Percentiles rank a stretch among this genome's conserved stretches.
Evolutionary conservation across 805 yeast genomes (phyloP).

Genomic region (Dipodascus geniculatus): DNA sequence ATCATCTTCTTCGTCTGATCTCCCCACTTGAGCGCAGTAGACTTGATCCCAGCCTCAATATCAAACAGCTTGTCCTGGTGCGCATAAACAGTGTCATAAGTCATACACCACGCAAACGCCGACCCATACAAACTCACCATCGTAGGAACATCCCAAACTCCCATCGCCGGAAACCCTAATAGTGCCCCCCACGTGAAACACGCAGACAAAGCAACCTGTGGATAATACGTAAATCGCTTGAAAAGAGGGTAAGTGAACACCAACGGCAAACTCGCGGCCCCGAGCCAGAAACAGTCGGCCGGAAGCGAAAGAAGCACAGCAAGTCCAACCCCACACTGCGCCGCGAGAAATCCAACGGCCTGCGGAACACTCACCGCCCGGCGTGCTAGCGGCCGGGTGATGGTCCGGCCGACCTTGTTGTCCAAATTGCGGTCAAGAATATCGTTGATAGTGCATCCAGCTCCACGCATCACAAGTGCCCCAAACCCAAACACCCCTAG

Average conservation of each 20-base stretch:
- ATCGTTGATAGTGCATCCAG: conserved; percentile 95
- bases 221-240: conserved; percentile 91
- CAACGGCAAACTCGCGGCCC: conserved; percentile 67
- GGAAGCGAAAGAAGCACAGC: conserved; percentile 66
- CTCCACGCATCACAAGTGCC: conserved; percentile 87
- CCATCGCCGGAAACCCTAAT: conserved; percentile 93
- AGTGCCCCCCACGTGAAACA: conserved; percentile 94
- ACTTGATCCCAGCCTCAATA: conserved; percentile 79
- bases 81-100: conserved; percentile 92
- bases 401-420: conserved; percentile 74
- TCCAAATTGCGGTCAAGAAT: conserved; percentile 76
- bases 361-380: conserved; percentile 62
- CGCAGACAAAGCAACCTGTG: conserved; percentile 70
- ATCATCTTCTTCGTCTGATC: conserved; percentile 59
- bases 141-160: conserved; percentile 62
- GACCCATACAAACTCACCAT: conserved; percentile 71
- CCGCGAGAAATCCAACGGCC: conserved; percentile 61
- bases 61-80: conserved; percentile 94
- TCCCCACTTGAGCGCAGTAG: conserved; percentile 95
- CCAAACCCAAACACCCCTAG: conserved; percentile 71
- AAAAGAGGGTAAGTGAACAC: conserved; percentile 86
- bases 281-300: conserved; percentile 66
- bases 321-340: conserved; percentile 63
- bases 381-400: conserved; percentile 86
- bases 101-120: conserved; percentile 86